Percentiles rank a stretch among this genome's conserved stretches.
These are phyloP conservation scores for Neurospora discreta DNA, from an alignment of 495 filamentous ascomycete genomes.

Conservation along the genomic window DNA sequence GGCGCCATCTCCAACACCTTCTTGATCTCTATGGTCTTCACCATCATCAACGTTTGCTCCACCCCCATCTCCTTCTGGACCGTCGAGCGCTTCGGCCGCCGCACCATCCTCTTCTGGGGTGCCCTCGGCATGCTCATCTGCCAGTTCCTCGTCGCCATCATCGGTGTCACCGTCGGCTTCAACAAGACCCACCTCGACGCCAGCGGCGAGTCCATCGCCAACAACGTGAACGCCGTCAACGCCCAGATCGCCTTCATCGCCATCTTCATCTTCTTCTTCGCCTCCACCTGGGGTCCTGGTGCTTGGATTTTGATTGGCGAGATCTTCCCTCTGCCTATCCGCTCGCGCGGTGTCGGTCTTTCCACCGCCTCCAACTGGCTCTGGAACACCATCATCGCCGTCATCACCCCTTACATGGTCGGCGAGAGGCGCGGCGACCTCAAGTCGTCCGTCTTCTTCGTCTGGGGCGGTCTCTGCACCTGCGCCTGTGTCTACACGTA, in stretches of 20 bases:
- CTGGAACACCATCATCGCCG: conserved; percentile 65
- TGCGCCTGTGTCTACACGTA: conserved; percentile 58
- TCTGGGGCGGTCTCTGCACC: conserved; percentile 64
- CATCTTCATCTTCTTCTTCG: conserved; percentile 81
- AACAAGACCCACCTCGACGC: conserved; percentile 25
- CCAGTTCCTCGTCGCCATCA: conserved; percentile 76
- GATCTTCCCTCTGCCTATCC: conserved; percentile 77
- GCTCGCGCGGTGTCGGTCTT: conserved; percentile 67
- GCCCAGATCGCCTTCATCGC: conserved; percentile 62
- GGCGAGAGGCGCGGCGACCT: conserved; percentile 52
- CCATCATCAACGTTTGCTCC: conserved; percentile 73
- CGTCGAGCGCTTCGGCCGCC: conserved; percentile 73
- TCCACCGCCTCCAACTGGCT: conserved; percentile 84
- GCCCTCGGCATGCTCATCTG: conserved; percentile 71
- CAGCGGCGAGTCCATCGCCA: conserved; percentile 17
- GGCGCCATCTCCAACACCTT: conserved; percentile 64
- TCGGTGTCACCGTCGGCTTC: conserved; percentile 49
- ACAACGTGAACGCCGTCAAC: conserved; percentile 53
- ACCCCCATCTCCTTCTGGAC: conserved; percentile 75
- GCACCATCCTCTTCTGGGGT: conserved; percentile 70
- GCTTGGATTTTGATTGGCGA: conserved; percentile 83
- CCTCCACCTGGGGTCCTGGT: conserved; percentile 66
- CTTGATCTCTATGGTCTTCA: conserved; percentile 70
- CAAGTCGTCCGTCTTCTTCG: conserved; percentile 64
- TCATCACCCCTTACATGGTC: conserved; percentile 76